Base-by-base conservation (phyloP, 805 yeast species). In the Suhomyces faveliae region DNA sequence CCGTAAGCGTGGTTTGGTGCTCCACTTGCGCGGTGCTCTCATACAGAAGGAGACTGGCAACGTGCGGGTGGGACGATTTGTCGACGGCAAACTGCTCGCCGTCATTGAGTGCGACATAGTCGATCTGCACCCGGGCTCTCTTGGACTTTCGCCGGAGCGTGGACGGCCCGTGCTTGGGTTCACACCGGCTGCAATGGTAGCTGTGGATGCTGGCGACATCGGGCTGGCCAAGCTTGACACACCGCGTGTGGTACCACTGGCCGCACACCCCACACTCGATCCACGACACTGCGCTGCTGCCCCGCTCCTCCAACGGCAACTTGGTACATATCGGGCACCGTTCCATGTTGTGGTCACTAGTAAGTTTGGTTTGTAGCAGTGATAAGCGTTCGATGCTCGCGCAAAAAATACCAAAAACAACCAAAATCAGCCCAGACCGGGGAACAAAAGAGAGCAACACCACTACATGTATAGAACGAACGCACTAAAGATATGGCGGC, bases 31-130 rank as follows among this genome's bases (percentile, higher is more conserved):
- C 10, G 15, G 19, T 15, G 19, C 10, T 30, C 19, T 66, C 64
- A 24, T 74, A 60, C 40, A 49, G 40, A 33, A 56, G 51, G 64
- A 76, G 56, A 43, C 52, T 45, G 42, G 66, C 44, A 61, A 79
- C 68, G 59, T 87, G 96, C 8, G 79, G 76, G 55, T 80, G 80
- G 25, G 68, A 61, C 35, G 76, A 71, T 51, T 70, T 63, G 62
- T 74, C 71, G 4, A 77, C 67, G 3, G 79, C 76, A 50, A 67
- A 74, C 48, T 60, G 71, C 62, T 82, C 85, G 4, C 96, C 96
- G 47, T 83, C 85, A 61, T 89, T 80, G 55, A 89, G 69, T 0
- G 96, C 94, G 8, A 80, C 83, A 59, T 89, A 89, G 60, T 89
- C 96, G 40, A 90, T 77, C 45, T 74, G 73, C n/a, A 71, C 66